phyloP scores from a whole-genome alignment of 23 red algal species.

The Gracilaria domingensis region DNA sequence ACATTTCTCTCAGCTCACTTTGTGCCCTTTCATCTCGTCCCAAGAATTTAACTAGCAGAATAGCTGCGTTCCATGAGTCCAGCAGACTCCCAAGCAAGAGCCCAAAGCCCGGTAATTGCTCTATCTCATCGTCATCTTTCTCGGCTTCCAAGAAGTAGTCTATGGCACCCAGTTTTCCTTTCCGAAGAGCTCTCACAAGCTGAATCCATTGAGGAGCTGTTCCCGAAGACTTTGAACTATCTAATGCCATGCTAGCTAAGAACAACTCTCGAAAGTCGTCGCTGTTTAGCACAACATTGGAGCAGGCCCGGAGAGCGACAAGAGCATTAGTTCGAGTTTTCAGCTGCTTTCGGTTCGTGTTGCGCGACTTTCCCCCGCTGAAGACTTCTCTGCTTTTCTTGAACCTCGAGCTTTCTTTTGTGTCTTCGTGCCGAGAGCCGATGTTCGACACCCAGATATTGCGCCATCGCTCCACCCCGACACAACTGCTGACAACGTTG shows the following conservation, averaged over 20 bases:
- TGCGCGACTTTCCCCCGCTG: not conserved
- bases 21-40: not conserved
- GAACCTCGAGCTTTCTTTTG: constrained; percentile 17
- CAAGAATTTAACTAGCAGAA: constrained; percentile 10
- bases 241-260: constrained; percentile 5
- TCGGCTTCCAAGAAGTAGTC: constrained; percentile 35
- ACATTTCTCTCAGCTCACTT: constrained; percentile 26
- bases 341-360: not conserved
- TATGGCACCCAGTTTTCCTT: constrained; percentile 33
- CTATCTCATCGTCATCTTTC: not conserved
- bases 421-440: not conserved
- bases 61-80: not conserved
- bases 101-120: not conserved
- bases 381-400: not conserved
- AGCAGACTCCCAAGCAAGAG: constrained; percentile 19
- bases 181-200: constrained; percentile 38
- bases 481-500: constrained; percentile 30
- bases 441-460: constrained; percentile 22
- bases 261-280: constrained; percentile 27
- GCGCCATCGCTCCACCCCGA: constrained; percentile 57
- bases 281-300: constrained; percentile 9
- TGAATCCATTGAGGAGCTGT: constrained; percentile 10
- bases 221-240: not conserved
- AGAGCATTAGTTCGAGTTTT: constrained; percentile 34
- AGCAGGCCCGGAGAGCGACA: constrained; percentile 30